Evolutionary conservation across 2,329 filamentous ascomycete species (phyloP).

Genomic region (Sarocladium kiliense): DNA sequence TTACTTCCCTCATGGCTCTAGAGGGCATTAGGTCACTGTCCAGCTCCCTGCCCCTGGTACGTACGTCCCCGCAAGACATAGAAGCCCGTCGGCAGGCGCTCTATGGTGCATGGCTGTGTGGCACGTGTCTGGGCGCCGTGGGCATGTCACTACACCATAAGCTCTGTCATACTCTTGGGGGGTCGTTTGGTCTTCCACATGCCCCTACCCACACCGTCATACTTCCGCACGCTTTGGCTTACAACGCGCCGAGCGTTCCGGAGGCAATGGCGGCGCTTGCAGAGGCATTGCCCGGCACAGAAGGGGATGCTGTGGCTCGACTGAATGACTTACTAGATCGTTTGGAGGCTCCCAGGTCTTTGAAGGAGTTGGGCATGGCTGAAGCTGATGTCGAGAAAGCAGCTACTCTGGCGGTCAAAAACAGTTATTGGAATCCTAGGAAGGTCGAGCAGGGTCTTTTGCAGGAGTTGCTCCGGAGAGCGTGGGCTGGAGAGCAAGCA

Average conservation of each 20-base stretch:
- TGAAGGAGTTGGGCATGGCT: slow-evolving; percentile 53
- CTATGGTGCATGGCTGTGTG: too few species aligned
- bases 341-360: slow-evolving; percentile 44
- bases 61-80: too few species aligned
- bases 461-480: background rate
- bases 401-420: slow-evolving; percentile 19
- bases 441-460: background rate
- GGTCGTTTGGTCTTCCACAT: too few species aligned
- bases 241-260: slow-evolving; percentile 52
- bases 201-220: too few species aligned
- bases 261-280: slow-evolving; percentile 48
- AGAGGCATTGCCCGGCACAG: slow-evolving; percentile 46
- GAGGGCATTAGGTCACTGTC: too few species aligned
- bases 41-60: too few species aligned
- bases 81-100: too few species aligned
- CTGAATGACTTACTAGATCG: slow-evolving; percentile 49
- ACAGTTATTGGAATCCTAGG: background rate
- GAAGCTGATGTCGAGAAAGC: slow-evolving; percentile 55
- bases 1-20: too few species aligned
- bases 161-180: too few species aligned
- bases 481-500: background rate
- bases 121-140: too few species aligned
- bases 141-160: too few species aligned
- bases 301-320: slow-evolving; percentile 53
- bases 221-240: too few species aligned